Percentiles rank a stretch among this genome's conserved stretches.
Conservation (phyloP, 2,329 filamentous ascomycete genomes). For the Ascochyta rabiei region DNA sequence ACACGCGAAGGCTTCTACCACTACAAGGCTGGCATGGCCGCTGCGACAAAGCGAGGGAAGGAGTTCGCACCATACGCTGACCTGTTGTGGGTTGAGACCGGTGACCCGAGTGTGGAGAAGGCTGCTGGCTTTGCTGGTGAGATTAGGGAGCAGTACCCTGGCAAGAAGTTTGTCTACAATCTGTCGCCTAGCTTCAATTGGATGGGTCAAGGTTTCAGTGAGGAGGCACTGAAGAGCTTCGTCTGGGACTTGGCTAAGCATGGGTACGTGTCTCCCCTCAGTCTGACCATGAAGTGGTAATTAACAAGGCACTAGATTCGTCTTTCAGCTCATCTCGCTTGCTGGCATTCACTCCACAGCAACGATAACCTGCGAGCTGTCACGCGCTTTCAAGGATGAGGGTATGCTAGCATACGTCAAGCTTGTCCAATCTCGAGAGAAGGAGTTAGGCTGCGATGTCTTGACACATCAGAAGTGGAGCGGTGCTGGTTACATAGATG, state of each 20-base stretch:
- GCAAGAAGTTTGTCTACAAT: slow-evolving; percentile 95
- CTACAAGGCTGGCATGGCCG: slow-evolving; percentile 80
- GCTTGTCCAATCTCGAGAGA: slow-evolving; percentile 85
- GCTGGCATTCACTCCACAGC: slow-evolving; percentile 69
- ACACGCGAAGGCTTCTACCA: slow-evolving; percentile 95
- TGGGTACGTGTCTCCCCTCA: slow-evolving; percentile 66
- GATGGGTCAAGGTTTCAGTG: slow-evolving; percentile 91
- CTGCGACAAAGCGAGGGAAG: slow-evolving; percentile 90
- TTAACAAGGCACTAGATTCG: slow-evolving; percentile 53
- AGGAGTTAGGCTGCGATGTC: slow-evolving; percentile 90
- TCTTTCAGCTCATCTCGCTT: slow-evolving; percentile 68
- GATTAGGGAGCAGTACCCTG: slow-evolving; percentile 72
- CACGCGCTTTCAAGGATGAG: slow-evolving; percentile 80
- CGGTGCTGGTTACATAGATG: slow-evolving; percentile 78
- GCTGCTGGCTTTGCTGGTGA: slow-evolving; percentile 76
- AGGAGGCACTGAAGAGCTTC: slow-evolving; percentile 83
- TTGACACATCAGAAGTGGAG: slow-evolving; percentile 93
- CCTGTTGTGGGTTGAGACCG: slow-evolving; percentile 96
- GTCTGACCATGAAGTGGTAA: slow-evolving; percentile 38
- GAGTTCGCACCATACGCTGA: slow-evolving; percentile 93
- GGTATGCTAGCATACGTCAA: slow-evolving; percentile 99
- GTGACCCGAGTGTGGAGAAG: slow-evolving; percentile 81
- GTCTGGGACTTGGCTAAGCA: slow-evolving; percentile 95
- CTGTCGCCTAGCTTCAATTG: slow-evolving; percentile 97
- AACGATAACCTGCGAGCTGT: slow-evolving; percentile 74